Evolutionary conservation across 257 asterid species (phyloP).

Genomic region (Nicotiana benthamiana): DNA sequence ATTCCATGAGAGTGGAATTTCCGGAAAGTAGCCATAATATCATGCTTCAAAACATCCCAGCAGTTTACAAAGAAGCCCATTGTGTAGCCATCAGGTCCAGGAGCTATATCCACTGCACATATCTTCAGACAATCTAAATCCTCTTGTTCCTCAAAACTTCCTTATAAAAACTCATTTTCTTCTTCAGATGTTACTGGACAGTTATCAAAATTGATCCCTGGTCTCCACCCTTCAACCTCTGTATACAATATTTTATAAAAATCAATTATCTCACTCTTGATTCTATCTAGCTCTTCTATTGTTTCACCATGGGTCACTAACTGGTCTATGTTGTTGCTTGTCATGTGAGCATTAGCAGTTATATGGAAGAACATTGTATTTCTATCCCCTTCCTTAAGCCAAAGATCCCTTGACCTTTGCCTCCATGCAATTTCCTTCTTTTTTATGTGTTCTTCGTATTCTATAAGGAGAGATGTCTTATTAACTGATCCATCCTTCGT

Average conservation of each 20-base stretch:
- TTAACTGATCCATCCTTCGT: not conserved
- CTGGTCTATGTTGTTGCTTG: not conserved
- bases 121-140: not conserved
- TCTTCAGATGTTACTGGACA: not conserved
- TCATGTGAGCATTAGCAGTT: not conserved
- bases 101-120: not conserved
- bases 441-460: not conserved
- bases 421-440: not conserved
- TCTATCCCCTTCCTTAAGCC: not conserved
- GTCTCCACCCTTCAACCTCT: not conserved
- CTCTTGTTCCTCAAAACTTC: not conserved
- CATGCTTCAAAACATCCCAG: not conserved
- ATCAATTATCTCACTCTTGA: not conserved
- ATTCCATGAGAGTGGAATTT: not conserved
- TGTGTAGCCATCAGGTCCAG: not conserved
- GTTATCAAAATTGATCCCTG: too few relatives aligned
- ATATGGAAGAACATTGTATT: not conserved
- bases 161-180: not conserved
- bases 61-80: not conserved
- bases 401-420: not conserved
- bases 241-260: not conserved
- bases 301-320: not conserved
- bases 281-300: not conserved
- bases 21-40: not conserved
- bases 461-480: not conserved